A percentile compares a stretch with the other conserved stretches of the same genome.
Evolutionary conservation across 306 rosid species (phyloP).

Genomic region (Gillenia trifoliata): DNA sequence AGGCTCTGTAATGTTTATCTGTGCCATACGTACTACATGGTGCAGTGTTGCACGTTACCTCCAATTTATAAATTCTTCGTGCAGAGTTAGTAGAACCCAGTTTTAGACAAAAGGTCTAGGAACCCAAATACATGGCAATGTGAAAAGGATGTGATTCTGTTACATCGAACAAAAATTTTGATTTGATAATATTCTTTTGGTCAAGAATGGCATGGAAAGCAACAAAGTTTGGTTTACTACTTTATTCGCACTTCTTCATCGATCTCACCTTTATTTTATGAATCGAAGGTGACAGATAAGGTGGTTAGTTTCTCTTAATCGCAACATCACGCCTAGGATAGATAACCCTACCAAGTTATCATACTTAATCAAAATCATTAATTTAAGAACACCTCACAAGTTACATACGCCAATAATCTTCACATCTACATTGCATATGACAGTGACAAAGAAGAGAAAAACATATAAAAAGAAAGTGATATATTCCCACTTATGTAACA

Average conservation of each 20-base stretch:
- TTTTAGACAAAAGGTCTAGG: not conserved
- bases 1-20: conserved; percentile 1
- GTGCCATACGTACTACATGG: not conserved
- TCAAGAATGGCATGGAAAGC: conserved; percentile 14
- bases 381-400: not conserved
- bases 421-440: not conserved
- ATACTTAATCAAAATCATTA: not conserved
- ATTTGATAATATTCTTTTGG: not conserved
- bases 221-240: conserved; percentile 8
- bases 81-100: conserved; percentile 7
- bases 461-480: not conserved
- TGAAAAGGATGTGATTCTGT: conserved; percentile 12
- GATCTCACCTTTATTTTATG: not conserved
- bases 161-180: not conserved
- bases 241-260: not conserved
- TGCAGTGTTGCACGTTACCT: conserved; percentile 10
- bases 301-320: conserved; percentile 6
- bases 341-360: not conserved
- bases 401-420: not conserved
- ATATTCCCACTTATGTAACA: not conserved
- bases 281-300: not conserved
- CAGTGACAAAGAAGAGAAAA: not conserved
- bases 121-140: not conserved
- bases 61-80: not conserved
- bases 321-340: conserved; percentile 4